Evolutionary conservation across 2,329 filamentous ascomycete genomes (phyloP), one percentile per base, ranked within the genome.

Genomic region (Cadophora sp.): DNA sequence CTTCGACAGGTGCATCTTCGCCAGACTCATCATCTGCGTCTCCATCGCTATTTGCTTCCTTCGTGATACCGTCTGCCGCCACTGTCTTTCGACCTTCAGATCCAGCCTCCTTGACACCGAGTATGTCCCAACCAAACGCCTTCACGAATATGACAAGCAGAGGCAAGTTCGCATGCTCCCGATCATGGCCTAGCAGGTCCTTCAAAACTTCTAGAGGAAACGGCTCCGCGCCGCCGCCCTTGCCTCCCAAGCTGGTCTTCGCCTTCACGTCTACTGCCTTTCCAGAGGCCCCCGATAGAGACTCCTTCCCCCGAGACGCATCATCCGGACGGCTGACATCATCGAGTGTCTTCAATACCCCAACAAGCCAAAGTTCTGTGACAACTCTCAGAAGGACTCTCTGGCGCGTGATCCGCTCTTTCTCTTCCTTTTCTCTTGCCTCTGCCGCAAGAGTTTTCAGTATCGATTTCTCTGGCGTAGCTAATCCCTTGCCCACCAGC

Each of bases 171-270:
- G 88, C 83, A 76, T 98, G 96, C 73, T 99, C 95, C 64, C 94
- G 89, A 78, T 99, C 96, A 76, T 98, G 91, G 8, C 94, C 94
- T 18, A 99, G 85, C 71, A 99, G 86, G 77, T 99, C 96, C 81
- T 99, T 99, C 48, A 99, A 83, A n/a, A 98, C 95, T 78, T 99
- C 96, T 22, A 99, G 83, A 3, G 96, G 96, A 73, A 99, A 98
- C 0, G 96, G 96, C 71, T 99, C 96, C 1, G 93, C 87, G 67
- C 91, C 89, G 48, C 85, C 88, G 33, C 86, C 85, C 71, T 88
- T 88, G 67, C 88, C 87, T 62, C 81, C 80, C 27, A 84, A 83
- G 47, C 80, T 77, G 11, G 83, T 76, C 67, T 87, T 86, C 73
- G 81, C 83, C 82, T 84, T 91, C 69, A 81, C 79, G 73, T 86